phyloP scores from a whole-genome alignment of 2,329 filamentous ascomycete species.

The Paecilomyces variotii region DNA sequence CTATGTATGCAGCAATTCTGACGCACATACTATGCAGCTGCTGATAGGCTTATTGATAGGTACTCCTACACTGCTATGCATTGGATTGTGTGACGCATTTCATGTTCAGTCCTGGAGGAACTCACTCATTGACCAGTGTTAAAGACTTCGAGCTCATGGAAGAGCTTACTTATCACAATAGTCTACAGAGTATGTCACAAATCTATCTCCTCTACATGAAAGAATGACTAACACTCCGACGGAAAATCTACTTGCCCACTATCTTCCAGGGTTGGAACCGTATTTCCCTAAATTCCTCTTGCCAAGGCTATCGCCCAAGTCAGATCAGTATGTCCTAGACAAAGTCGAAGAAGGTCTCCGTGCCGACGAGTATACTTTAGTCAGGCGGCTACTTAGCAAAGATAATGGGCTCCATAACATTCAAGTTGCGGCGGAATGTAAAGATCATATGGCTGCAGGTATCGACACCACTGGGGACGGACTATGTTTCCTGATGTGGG shows the following conservation, averaged over 20 bases:
- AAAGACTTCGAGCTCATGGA: constrained; percentile 60
- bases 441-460: constrained; percentile 64
- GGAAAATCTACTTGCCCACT: neutral
- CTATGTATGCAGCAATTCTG: constrained; percentile 51
- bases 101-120: constrained; percentile 59
- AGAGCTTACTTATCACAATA: constrained; percentile 60
- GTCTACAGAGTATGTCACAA: constrained; percentile 50
- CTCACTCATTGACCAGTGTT: constrained; percentile 48
- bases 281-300: constrained; percentile 42
- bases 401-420: constrained; percentile 41
- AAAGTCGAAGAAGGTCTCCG: constrained; percentile 38
- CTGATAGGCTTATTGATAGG: constrained; percentile 8
- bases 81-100: constrained; percentile 63
- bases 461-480: constrained; percentile 66
- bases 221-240: neutral
- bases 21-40: neutral
- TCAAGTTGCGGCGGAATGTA: constrained; percentile 58
- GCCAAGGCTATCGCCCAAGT: constrained; percentile 51
- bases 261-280: constrained; percentile 22
- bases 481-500: constrained; percentile 63
- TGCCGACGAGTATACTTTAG: constrained; percentile 48
- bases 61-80: constrained; percentile 56
- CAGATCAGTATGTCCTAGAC: constrained; percentile 52
- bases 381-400: constrained; percentile 50
- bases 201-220: neutral